Evolutionary conservation across 2,329 filamentous ascomycete species (phyloP).

Genomic region (Didymella exigua): DNA sequence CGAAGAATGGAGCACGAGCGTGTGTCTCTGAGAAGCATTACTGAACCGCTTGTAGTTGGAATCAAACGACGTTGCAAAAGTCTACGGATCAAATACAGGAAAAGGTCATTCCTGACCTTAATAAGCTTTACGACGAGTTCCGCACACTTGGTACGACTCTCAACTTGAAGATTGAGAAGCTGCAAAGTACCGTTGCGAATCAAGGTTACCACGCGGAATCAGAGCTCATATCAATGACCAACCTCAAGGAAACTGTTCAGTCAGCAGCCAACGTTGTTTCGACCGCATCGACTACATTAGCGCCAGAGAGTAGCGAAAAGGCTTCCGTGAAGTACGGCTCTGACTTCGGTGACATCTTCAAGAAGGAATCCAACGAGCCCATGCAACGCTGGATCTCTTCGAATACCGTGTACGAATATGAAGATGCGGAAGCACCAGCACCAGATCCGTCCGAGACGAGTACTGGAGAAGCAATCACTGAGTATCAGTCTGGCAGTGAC

Average conservation of each 20-base stretch:
- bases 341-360: constrained; percentile 31
- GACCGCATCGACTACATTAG: constrained; percentile 29
- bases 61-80: constrained; percentile 30
- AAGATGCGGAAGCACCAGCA: constrained; percentile 17
- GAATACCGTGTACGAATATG: constrained; percentile 29
- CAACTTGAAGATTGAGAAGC: constrained; percentile 28
- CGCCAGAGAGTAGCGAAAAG: constrained; percentile 19
- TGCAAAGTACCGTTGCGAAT: constrained; percentile 16
- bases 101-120: constrained; percentile 28
- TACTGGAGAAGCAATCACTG: constrained; percentile 9
- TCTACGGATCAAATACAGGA: constrained; percentile 28
- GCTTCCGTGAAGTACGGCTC: constrained; percentile 24
- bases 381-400: constrained; percentile 31
- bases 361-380: constrained; percentile 20
- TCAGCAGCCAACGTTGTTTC: constrained; percentile 33
- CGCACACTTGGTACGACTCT: constrained; percentile 23
- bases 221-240: constrained; percentile 26
- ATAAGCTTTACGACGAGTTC: constrained; percentile 31
- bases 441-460: constrained; percentile 20
- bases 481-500: constrained; percentile 26
- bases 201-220: constrained; percentile 15
- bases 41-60: constrained; percentile 21
- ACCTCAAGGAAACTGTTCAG: constrained; percentile 29
- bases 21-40: not conserved
- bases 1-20: not conserved